These are phyloP conservation scores for Ajuga chamaepitys DNA, from an alignment of 257 asterid genomes.

Conservation along the genomic window DNA sequence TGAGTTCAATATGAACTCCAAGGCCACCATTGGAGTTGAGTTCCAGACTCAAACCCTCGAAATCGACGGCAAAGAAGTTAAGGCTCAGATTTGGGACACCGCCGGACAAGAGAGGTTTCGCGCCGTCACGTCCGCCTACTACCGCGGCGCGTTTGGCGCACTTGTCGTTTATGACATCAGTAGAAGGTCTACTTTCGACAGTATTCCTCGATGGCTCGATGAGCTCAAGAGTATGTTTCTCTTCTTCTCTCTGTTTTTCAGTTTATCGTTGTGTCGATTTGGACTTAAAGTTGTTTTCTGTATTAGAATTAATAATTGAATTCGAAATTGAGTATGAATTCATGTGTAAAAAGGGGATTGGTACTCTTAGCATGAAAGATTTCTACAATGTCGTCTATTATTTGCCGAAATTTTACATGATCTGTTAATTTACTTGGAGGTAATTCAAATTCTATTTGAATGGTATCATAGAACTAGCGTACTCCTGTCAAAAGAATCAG, in stretches of 20 bases:
- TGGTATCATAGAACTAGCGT: not conserved
- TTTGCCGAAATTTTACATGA: not conserved
- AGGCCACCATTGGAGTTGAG: slow-evolving; percentile 67
- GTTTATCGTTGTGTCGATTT: not conserved
- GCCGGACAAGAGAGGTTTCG: slow-evolving; percentile 76
- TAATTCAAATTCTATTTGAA: slow-evolving; percentile 3
- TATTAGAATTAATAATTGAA: not conserved
- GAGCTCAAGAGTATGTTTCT: slow-evolving; percentile 48
- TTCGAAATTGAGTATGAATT: not conserved
- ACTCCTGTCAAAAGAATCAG: not conserved
- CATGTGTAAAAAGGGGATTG: not conserved
- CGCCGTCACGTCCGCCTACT: slow-evolving; percentile 79
- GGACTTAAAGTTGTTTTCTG: not conserved
- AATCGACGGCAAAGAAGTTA: slow-evolving; percentile 66
- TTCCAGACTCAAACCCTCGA: slow-evolving; percentile 65
- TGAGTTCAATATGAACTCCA: slow-evolving; percentile 62
- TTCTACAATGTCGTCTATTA: not conserved
- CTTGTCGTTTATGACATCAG: slow-evolving; percentile 60
- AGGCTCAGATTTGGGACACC: slow-evolving; percentile 87
- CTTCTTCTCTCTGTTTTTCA: not conserved
- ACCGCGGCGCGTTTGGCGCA: slow-evolving; percentile 73
- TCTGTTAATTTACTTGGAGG: not conserved
- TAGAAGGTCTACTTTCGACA: slow-evolving; percentile 53
- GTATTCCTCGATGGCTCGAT: slow-evolving; percentile 72
- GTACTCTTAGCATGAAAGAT: not conserved